Percentiles rank a stretch among this genome's conserved stretches.
Evolutionary conservation across 1,284 basidiomycete genomes (phyloP).

Genomic region (Malassezia arunalokei): DNA sequence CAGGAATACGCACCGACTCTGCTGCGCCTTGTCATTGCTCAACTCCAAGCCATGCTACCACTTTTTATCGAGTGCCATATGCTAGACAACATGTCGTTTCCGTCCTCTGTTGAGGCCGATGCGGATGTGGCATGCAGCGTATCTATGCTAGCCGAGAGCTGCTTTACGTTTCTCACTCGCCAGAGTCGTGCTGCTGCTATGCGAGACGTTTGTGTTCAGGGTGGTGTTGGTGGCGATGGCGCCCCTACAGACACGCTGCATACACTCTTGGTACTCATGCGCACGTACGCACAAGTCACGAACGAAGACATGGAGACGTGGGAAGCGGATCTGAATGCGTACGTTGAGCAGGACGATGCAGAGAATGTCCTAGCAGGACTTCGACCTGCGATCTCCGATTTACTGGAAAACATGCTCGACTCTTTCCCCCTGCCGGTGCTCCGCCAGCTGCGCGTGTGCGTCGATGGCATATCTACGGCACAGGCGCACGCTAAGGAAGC

Average conservation of each 20-base stretch:
- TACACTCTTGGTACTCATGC: conserved; percentile 54
- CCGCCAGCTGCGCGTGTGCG: conserved; percentile 45
- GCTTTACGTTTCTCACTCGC: conserved; percentile 66
- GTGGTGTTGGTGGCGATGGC: conserved; percentile 34
- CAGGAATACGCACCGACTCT: conserved; percentile 11
- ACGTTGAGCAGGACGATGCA: conserved; percentile 88
- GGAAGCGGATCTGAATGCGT: conserved; percentile 75
- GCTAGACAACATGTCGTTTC: conserved; percentile 46
- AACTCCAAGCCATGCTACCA: conserved; percentile 21
- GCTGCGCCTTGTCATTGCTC: conserved; percentile 15
- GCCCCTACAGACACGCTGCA: conserved; percentile 47
- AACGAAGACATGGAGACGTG: conserved; percentile 86
- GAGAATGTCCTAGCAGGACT: conserved; percentile 70
- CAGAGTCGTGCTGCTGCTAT: conserved; percentile 56
- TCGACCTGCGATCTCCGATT: conserved; percentile 69
- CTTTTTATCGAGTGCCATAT: conserved; percentile 23
- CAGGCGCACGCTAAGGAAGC: conserved; percentile 7
- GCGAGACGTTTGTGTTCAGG: conserved; percentile 54
- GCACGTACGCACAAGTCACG: conserved; percentile 74
- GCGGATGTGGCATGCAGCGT: conserved; percentile 56
- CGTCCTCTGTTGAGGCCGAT: conserved; percentile 58
- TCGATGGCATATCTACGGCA: conserved; percentile 40
- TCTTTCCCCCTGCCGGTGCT: conserved; percentile 55
- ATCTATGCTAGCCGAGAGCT: conserved; percentile 61
- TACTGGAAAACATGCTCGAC: conserved; percentile 67